phyloP scores from a whole-genome alignment of 1,284 basidiomycete species.

The Ustilago hordei region DNA sequence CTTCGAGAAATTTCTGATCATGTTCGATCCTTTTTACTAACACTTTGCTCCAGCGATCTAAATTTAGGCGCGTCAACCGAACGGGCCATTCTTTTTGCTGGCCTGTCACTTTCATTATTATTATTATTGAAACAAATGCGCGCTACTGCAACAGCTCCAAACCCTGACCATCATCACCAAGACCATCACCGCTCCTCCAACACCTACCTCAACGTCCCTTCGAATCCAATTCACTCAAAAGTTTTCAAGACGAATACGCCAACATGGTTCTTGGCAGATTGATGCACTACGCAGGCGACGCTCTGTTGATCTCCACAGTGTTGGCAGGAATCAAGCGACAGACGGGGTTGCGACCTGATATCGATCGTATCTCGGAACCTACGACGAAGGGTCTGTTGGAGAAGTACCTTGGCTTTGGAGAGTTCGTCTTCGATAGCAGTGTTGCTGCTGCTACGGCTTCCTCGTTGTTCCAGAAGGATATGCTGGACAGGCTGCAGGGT shows the following conservation, averaged over 20 bases:
- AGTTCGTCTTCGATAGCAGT: conserved; percentile 79
- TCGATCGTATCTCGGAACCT: conserved; percentile 72
- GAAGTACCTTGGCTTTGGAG: conserved; percentile 85
- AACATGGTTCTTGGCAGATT: conserved; percentile 75
- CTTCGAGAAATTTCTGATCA: too few relatives aligned
- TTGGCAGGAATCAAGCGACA: conserved; percentile 90
- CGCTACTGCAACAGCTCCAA: background rate
- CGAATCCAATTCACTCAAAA: too few relatives aligned
- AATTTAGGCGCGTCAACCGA: conserved; percentile 8
- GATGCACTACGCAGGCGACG: conserved; percentile 86
- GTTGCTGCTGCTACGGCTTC: conserved; percentile 59
- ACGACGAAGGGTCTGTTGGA: conserved; percentile 81
- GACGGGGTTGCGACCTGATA: conserved; percentile 57
- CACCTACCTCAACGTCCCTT: background rate
- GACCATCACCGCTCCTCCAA: background rate
- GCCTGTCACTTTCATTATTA: conserved; percentile 8
- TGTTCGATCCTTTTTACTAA: background rate
- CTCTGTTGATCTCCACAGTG: conserved; percentile 86
- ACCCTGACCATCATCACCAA: background rate
- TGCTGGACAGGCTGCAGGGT: conserved; percentile 23
- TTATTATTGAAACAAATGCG: background rate
- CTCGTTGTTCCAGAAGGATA: conserved; percentile 50
- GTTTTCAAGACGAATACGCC: background rate
- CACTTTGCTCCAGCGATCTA: background rate
- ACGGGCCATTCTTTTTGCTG: conserved; percentile 20